Evolutionary conservation across 2,329 filamentous ascomycete genomes (phyloP), one percentile per base, ranked within the genome.

Genomic region (Colletotrichum sp.): DNA sequence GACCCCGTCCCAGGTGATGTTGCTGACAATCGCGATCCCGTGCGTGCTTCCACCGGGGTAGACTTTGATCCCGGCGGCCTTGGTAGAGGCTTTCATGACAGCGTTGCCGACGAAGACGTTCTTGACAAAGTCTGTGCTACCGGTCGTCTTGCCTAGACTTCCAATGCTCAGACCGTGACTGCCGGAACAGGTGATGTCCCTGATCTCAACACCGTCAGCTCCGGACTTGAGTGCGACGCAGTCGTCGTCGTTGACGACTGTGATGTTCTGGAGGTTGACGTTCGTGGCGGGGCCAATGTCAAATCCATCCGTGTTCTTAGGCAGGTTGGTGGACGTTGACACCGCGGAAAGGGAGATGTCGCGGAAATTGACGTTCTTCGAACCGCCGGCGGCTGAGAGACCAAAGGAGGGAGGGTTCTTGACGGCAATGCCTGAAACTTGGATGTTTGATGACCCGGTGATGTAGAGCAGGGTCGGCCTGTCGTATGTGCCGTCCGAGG

Each of bases 131-230:
- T 88, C 86, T 8, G 80, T 79, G 28, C 60, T 66, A 6, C 77
- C 77, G 8, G 79, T 79, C 4, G 78, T 78, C 43, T 83, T 84
- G 0, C 87, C 88, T 7, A 89, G 80, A 1, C 85, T 87, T 6
- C 87, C 87, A 4, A 89, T 86, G 1, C 85, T 88, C 9, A 89
- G 79, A 5, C 87, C 87, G 55, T 88, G 87, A 15, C 85, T 87
- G 25, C 87, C 87, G 2, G 81, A 85, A 78, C 88, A 89, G 34
- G 83, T 85, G 36, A 89, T 83, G 5, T 81, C 80, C 8, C 81
- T 79, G 4, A 88, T 84, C 1, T 83, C 84, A 13, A 86, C 81
- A 56, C 85, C 85, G 66, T 84, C 79, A 2, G 83, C 80, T 13
- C 85, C 84, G 0, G 84, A 82, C 75, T 88, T 88, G 78, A 86